Evolutionary conservation across 257 asterid species (phyloP).

Genomic region (Primulina eburnea): DNA sequence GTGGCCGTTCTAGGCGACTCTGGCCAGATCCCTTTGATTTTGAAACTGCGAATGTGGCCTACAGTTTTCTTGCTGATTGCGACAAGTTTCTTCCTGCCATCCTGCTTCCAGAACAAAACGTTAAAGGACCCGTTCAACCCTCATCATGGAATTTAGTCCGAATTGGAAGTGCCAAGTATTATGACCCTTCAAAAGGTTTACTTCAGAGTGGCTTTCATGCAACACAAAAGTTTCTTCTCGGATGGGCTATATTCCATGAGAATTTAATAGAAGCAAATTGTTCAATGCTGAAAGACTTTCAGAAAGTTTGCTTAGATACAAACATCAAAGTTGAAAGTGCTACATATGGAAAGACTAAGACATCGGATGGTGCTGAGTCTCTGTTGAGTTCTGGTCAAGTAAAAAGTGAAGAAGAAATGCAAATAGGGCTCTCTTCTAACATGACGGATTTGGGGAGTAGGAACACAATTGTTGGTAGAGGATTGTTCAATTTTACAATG

Average conservation of each 20-base stretch:
- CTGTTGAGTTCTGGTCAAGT: conserved; percentile 31
- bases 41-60: conserved; percentile 65
- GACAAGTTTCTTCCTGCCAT: conserved; percentile 82
- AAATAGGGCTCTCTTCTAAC: conserved; percentile 35
- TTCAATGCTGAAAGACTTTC: conserved; percentile 31
- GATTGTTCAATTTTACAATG: conserved; percentile 51
- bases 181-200: conserved; percentile 80
- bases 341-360: conserved; percentile 36
- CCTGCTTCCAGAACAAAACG: conserved; percentile 47
- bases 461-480: conserved; percentile 35
- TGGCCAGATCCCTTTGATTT: conserved; percentile 88
- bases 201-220: conserved; percentile 84
- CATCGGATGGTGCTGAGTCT: conserved; percentile 33
- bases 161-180: conserved; percentile 78
- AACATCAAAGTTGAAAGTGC: conserved; percentile 33
- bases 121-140: conserved; percentile 45
- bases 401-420: conserved; percentile 43
- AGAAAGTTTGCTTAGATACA: conserved; percentile 33
- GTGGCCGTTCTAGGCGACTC: conserved; percentile 91
- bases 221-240: conserved; percentile 67
- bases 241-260: conserved; percentile 66
- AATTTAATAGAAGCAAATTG: conserved; percentile 36
- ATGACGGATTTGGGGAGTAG: conserved; percentile 38
- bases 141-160: conserved; percentile 82
- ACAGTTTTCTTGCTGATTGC: conserved; percentile 61